Evolutionary conservation across 257 asterid genomes (phyloP).

Genomic region (Solanum lycopersicoides): DNA sequence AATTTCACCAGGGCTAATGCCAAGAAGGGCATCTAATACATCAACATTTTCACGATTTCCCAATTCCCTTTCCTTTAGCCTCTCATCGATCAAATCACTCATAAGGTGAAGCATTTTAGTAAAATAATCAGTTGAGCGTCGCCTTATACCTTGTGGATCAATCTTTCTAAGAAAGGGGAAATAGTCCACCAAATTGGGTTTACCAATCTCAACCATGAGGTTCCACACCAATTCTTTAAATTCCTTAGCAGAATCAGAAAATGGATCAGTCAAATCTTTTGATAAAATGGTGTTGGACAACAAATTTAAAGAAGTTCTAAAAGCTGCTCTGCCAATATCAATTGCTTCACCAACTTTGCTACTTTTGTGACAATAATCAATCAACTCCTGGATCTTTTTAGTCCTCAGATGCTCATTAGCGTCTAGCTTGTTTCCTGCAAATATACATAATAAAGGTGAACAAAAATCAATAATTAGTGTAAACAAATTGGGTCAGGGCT

Average conservation of each 20-base stretch:
- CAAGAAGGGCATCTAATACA: conserved; percentile 14
- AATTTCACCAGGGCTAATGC: conserved; percentile 33
- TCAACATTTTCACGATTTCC: conserved; percentile 11
- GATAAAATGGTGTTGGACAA: conserved; percentile 46
- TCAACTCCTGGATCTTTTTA: conserved; percentile 31
- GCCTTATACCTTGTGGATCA: conserved; percentile 41
- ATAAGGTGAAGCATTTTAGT: conserved; percentile 9
- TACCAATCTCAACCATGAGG: conserved; percentile 21
- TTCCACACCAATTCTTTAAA: conserved; percentile 32
- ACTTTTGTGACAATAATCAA: conserved; percentile 17
- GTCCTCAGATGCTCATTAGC: conserved; percentile 45
- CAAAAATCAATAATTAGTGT: too few relatives aligned
- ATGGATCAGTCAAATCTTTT: conserved; percentile 34
- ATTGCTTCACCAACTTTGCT: conserved; percentile 23
- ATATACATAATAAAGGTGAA: too few relatives aligned
- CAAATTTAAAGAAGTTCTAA: conserved; percentile 24
- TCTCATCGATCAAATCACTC: conserved; percentile 24
- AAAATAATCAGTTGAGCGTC: not conserved
- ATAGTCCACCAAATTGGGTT: conserved; percentile 32
- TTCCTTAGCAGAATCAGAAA: conserved; percentile 39
- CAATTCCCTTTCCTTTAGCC: conserved; percentile 7
- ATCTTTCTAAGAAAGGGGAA: conserved; percentile 23
- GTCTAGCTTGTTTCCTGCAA: conserved; percentile 49
- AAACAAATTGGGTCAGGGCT: too few relatives aligned
- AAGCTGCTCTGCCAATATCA: conserved; percentile 10